Percentiles rank a stretch among this genome's conserved stretches.
These are phyloP conservation scores for Botrytis deweyae DNA, from an alignment of 2,329 filamentous ascomycete species.

Conservation along the genomic window DNA sequence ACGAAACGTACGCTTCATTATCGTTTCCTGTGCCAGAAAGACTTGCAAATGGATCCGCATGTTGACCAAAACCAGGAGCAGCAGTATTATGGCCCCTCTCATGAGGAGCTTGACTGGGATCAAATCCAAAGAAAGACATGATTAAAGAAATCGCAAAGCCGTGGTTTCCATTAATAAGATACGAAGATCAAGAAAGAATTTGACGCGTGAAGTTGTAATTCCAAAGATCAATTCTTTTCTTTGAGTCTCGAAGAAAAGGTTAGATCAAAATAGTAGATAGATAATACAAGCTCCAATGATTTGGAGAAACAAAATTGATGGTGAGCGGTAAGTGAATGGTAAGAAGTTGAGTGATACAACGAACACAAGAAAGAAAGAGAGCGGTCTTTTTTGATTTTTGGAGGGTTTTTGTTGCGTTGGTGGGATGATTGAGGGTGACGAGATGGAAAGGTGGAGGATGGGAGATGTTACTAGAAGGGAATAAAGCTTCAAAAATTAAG, in stretches of 20 bases:
- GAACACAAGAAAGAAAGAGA: neutral
- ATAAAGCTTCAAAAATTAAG: constrained; percentile 8
- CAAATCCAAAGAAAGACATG: constrained; percentile 95
- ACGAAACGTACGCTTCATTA: constrained; percentile 43
- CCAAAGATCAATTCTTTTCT: neutral
- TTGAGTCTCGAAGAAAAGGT: neutral
- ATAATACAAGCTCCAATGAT: neutral
- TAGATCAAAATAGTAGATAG: constrained; percentile 6
- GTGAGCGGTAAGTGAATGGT: neutral
- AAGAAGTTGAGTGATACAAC: constrained; percentile 2
- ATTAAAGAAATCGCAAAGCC: constrained; percentile 14
- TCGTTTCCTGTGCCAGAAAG: constrained; percentile 66
- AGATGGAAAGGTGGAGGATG: constrained; percentile 15
- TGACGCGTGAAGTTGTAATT: neutral
- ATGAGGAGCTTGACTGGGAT: constrained; percentile 60
- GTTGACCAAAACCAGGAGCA: constrained; percentile 78
- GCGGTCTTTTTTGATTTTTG: neutral
- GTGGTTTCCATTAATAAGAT: constrained; percentile 11
- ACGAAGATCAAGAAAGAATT: neutral
- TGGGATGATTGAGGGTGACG: constrained; percentile 9
- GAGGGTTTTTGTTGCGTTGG: neutral
- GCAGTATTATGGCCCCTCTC: constrained; percentile 63
- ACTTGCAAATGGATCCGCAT: constrained; percentile 83
- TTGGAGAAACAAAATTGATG: constrained; percentile 4
- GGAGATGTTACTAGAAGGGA: neutral